These are phyloP conservation scores for Ophiocordyceps camponoti-saundersi DNA, from an alignment of 2,329 filamentous ascomycete species.

Conservation along the genomic window DNA sequence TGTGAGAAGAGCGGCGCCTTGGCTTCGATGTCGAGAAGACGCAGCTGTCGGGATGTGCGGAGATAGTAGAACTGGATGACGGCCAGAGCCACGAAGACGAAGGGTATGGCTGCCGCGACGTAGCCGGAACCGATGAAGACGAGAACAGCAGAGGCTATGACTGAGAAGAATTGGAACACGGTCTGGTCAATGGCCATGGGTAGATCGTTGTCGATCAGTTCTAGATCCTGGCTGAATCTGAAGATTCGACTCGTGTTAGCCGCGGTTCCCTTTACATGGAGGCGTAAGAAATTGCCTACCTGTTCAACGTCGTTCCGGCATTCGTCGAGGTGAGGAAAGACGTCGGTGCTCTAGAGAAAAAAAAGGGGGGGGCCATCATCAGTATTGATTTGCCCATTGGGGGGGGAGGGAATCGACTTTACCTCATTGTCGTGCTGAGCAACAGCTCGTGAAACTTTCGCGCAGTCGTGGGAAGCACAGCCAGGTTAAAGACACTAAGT, in stretches of 20 bases:
- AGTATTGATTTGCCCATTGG: conserved; percentile 4
- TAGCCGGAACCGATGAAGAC: conserved; percentile 28
- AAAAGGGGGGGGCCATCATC: neutral
- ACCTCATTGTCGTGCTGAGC: conserved; percentile 14
- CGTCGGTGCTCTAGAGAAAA: conserved; percentile 7
- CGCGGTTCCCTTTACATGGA: neutral
- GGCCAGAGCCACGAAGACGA: conserved; percentile 9
- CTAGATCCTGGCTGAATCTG: conserved; percentile 22
- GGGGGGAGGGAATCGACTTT: neutral
- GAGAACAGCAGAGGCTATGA: conserved; percentile 15
- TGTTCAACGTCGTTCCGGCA: conserved; percentile 16
- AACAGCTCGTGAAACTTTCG: conserved; percentile 6
- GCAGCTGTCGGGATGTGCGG: conserved; percentile 13
- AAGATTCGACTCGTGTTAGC: neutral
- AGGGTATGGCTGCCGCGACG: conserved; percentile 27
- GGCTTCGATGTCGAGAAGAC: conserved; percentile 13
- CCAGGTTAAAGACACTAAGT: conserved; percentile 6
- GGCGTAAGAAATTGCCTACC: neutral
- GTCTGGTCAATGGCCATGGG: conserved; percentile 13
- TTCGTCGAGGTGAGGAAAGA: conserved; percentile 18
- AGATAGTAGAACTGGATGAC: conserved; percentile 15
- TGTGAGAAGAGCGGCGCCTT: conserved; percentile 13
- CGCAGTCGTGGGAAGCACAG: conserved; percentile 12
- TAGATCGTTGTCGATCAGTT: conserved; percentile 18
- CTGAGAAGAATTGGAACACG: conserved; percentile 6